These are phyloP conservation scores for Cenchrus purpureus DNA, from an alignment of 176 grass and related monocot species.

Conservation along the genomic window DNA sequence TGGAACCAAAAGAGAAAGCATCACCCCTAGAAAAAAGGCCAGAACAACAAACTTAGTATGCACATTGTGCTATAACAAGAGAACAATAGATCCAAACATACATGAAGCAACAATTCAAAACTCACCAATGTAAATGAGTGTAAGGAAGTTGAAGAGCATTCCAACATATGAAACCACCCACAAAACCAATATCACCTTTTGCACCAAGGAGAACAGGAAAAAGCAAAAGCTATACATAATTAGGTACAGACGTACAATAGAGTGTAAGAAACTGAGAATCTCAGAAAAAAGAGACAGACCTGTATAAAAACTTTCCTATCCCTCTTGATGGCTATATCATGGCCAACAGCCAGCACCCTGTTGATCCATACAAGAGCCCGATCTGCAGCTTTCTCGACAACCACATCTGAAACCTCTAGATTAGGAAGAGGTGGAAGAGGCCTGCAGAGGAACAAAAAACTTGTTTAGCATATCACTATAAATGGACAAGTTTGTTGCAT, in stretches of 20 bases:
- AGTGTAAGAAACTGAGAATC: not conserved
- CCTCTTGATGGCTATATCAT: constrained; percentile 87
- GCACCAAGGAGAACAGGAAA: not conserved
- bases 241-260: not conserved
- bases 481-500: not conserved
- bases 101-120: constrained; percentile 46
- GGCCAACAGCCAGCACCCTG: constrained; percentile 64
- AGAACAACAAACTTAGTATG: constrained; percentile 7
- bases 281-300: constrained; percentile 37
- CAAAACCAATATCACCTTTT: constrained; percentile 72
- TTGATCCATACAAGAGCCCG: constrained; percentile 71
- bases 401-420: constrained; percentile 80
- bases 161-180: constrained; percentile 83
- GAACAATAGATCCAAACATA: not conserved
- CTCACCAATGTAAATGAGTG: constrained; percentile 92
- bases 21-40: constrained; percentile 46
- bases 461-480: not conserved
- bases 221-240: constrained; percentile 25
- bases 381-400: constrained; percentile 66
- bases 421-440: constrained; percentile 94
- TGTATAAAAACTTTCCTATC: constrained; percentile 75
- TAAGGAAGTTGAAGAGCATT: constrained; percentile 89
- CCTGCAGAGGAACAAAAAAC: constrained; percentile 46
- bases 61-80: not conserved
- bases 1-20: constrained; percentile 65